Percentiles rank a stretch among this genome's conserved stretches.
Conservation (phyloP, 179 eudicot species). For the Monotropa hypopitys region DNA sequence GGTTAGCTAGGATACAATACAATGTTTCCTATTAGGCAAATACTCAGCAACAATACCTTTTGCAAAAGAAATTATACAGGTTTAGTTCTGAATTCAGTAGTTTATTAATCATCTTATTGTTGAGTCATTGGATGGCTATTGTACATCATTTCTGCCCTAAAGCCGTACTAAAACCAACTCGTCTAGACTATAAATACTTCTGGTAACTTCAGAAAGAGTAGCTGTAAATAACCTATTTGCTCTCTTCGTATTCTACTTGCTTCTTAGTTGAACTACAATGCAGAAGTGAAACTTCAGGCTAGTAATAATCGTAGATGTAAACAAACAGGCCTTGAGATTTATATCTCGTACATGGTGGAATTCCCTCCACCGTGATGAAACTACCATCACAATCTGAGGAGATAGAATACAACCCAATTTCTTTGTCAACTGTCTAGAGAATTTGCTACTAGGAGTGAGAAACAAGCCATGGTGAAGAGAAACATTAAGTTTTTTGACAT, state of each 20-base stretch:
- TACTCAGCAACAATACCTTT: background rate
- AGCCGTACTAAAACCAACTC: slow-evolving; percentile 8
- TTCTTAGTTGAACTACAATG: slow-evolving; percentile 16
- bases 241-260: slow-evolving; percentile 8
- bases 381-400: slow-evolving; percentile 20
- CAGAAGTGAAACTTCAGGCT: slow-evolving; percentile 14
- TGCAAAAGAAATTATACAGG: background rate
- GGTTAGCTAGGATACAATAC: background rate
- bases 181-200: slow-evolving; percentile 7
- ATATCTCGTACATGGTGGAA: slow-evolving; percentile 8
- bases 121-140: slow-evolving; percentile 14
- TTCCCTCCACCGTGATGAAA: slow-evolving; percentile 11
- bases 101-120: slow-evolving; percentile 1
- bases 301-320: slow-evolving; percentile 17
- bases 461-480: slow-evolving; percentile 30
- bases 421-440: slow-evolving; percentile 21
- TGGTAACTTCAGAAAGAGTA: slow-evolving; percentile 14
- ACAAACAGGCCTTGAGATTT: slow-evolving; percentile 17
- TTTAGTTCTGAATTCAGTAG: background rate
- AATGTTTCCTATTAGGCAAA: background rate
- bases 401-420: slow-evolving; percentile 8
- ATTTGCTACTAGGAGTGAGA: slow-evolving; percentile 28
- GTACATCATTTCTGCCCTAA: slow-evolving; percentile 16
- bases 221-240: slow-evolving; percentile 4
- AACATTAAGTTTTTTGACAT: slow-evolving; percentile 19